Evolutionary conservation across 352 stramenopile genomes (phyloP).

Genomic region (Aphanomyces astaci): DNA sequence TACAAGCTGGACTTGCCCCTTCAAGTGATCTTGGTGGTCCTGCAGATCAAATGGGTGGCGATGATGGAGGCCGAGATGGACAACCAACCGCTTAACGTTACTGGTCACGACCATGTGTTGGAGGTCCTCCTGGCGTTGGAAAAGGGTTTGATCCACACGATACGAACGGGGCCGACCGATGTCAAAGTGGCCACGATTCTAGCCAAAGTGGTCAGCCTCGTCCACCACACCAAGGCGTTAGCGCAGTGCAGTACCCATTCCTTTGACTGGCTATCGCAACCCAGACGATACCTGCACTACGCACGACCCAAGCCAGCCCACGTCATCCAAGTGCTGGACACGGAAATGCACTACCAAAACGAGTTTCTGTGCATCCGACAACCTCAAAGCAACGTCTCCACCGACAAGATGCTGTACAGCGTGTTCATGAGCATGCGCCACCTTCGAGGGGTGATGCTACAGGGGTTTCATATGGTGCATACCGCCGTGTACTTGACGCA

Average conservation of each 20-base stretch:
- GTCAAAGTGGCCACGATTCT: background rate
- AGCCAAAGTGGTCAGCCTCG: background rate
- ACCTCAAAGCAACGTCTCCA: background rate
- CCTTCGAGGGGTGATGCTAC: background rate
- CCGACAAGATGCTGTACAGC: background rate
- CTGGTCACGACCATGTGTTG: background rate
- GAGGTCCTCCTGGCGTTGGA: background rate
- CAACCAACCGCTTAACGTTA: no score
- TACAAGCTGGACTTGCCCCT: background rate
- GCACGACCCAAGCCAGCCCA: background rate
- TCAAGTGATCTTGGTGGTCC: background rate
- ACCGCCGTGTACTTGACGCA: background rate
- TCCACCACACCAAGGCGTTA: background rate
- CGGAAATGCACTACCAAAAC: conserved; percentile 1
- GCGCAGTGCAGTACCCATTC: background rate
- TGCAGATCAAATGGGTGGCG: background rate
- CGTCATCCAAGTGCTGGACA: conserved; percentile 7
- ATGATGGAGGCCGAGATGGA: background rate
- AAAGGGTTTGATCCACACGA: background rate
- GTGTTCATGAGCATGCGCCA: conserved; percentile 3
- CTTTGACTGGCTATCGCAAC: background rate
- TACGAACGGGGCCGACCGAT: background rate
- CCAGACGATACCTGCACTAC: background rate
- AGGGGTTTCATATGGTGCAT: background rate
- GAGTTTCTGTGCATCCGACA: background rate